Base-by-base conservation (phyloP, 1,284 basidiomycete species). In the Ustilago vetiveriae region DNA sequence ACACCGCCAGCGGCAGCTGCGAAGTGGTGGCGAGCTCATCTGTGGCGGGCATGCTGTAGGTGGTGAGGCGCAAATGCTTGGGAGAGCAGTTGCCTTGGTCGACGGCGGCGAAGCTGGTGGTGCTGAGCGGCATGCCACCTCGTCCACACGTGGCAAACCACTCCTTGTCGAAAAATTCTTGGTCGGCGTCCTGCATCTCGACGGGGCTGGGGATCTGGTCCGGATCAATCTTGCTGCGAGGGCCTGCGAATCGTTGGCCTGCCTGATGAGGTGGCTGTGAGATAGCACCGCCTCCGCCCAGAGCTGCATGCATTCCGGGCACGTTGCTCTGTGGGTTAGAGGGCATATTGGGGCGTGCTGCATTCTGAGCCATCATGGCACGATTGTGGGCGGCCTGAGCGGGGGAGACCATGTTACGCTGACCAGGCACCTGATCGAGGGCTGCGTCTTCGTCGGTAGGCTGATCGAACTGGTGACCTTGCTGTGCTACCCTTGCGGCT, bases 151-250 rank as follows among this genome's bases (percentile, higher is more conserved):
- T 94, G 83, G 88, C 85, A 72, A 89, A 94, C 52, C 87, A 85
- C 77, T 92, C 88, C 36, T 88, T 74, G 72, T 92, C 88, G 89
- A 92, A 96, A 84, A 88, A 85, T 55, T 89, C 87, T 75, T 91
- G 88, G 85, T 98, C 95, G 19, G 87, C 84, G 75, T 94, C 90
- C 68, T 92, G 89, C 13, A 89, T 86, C 55, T 92, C 90, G 24
- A 93, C 89, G 13, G 93, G 91, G 8, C 92, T 94, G 6, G 96
- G 96, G 44, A 98, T 90, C 82, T 97, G 93, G 68, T 86, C 88
- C 4, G 91, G 90, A 81, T 97, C 92, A 75, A 98, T 94, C 68
- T 90, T 89, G 38, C 90, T 87, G 39, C 92, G 88, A 27, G 78
- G 78, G 57, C 90, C 90, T 14, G 80, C 74, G 37, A 84, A 79